Conservation (phyloP, 371 early-diverging fungal genomes). For the Apophysomyces trapeziformis region DNA sequence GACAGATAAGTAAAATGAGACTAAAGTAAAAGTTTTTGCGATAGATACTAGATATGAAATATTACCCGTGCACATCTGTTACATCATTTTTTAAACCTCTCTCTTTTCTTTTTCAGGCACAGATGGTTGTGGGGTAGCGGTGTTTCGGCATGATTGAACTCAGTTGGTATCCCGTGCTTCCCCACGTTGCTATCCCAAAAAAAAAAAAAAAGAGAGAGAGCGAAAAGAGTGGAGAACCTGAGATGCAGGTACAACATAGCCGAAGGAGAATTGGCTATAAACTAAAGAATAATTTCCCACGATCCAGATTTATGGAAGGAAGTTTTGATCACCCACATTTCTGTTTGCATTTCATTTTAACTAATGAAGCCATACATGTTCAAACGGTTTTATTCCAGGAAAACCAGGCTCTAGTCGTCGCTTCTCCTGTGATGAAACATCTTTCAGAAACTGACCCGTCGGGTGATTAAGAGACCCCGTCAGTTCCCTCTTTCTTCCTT, state of each 20-base stretch:
- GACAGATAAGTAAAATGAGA: neutral
- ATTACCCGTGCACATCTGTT: neutral
- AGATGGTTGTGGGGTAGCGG: constrained; percentile 18
- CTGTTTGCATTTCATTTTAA: no score
- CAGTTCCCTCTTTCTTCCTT: neutral
- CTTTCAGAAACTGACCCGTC: neutral
- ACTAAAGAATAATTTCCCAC: constrained; percentile 3
- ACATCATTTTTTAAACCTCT: neutral
- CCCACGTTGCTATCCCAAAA: constrained; percentile 13
- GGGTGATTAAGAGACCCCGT: neutral
- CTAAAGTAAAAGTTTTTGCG: neutral
- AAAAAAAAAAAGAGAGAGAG: constrained; percentile 3
- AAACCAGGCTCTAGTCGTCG: no score
- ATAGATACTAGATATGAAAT: neutral
- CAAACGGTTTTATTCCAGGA: no score
- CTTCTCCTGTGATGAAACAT: neutral
- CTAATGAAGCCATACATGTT: no score
- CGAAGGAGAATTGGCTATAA: neutral
- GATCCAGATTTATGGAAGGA: neutral
- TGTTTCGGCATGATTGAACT: constrained; percentile 13
- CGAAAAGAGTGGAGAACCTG: neutral
- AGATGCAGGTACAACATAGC: neutral
- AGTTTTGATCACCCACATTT: no score
- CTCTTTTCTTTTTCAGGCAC: neutral
- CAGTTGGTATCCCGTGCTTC: constrained; percentile 3